Conservation (phyloP, 116 monocot species). For the Thalassia testudinum region DNA sequence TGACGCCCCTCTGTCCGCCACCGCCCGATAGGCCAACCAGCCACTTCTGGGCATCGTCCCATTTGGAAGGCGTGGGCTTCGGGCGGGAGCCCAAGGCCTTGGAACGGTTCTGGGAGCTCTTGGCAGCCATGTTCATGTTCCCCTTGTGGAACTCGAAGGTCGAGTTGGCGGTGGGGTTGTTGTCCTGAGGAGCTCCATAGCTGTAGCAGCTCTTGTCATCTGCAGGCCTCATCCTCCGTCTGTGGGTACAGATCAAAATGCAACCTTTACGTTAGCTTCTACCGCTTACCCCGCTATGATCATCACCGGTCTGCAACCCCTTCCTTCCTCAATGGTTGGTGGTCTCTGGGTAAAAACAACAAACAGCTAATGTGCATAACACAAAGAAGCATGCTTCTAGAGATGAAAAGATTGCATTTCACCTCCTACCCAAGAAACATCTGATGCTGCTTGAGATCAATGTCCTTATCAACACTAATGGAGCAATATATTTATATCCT, state of each 20-base stretch:
- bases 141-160: conserved; percentile 26
- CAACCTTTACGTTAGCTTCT: not conserved
- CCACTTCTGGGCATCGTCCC: conserved; percentile 96
- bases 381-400: too few species aligned
- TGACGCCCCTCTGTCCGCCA: conserved; percentile 6
- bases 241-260: not conserved
- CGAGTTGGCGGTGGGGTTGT: not conserved
- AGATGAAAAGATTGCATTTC: too few species aligned
- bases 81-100: conserved; percentile 23
- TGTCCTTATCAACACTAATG: too few species aligned
- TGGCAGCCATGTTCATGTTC: not conserved
- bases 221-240: conserved; percentile 16
- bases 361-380: not conserved
- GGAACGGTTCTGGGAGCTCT: conserved; percentile 8
- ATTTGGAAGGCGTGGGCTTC: conserved; percentile 73
- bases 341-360: not conserved
- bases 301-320: not conserved
- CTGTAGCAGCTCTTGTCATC: conserved; percentile 26
- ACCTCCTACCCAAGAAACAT: too few species aligned
- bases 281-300: not conserved
- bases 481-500: too few species aligned
- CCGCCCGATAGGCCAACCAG: conserved; percentile 34
- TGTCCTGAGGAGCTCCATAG: conserved; percentile 3
- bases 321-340: not conserved
- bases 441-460: too few species aligned